These are phyloP conservation scores for Neospermospora avenae DNA, from an alignment of 2,329 filamentous ascomycete species.

Conservation along the genomic window DNA sequence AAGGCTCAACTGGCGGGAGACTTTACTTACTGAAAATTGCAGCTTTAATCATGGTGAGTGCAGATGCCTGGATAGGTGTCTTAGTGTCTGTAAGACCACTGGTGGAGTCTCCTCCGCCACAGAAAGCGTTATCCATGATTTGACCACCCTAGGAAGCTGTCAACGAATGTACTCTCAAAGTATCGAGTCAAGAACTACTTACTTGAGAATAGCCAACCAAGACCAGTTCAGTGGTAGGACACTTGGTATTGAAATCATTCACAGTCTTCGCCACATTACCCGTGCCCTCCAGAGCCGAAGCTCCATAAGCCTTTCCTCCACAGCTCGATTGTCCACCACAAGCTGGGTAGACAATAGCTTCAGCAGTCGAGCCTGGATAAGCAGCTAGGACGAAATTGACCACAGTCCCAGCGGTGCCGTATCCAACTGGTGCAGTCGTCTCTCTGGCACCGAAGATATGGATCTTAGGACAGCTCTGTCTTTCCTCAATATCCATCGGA, in stretches of 20 bases:
- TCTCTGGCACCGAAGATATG: constrained; percentile 51
- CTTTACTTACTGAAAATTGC: constrained; percentile 63
- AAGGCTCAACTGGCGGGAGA: no score
- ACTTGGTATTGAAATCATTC: constrained; percentile 53
- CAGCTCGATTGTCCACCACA: constrained; percentile 59
- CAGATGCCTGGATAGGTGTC: constrained; percentile 42
- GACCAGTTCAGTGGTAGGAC: constrained; percentile 55
- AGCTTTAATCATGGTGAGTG: constrained; percentile 56
- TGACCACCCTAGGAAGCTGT: constrained; percentile 47
- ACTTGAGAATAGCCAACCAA: constrained; percentile 63
- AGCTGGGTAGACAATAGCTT: constrained; percentile 57
- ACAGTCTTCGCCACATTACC: constrained; percentile 56
- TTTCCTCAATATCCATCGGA: constrained; percentile 18
- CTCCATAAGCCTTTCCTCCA: constrained; percentile 56
- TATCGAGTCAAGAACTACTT: constrained; percentile 11
- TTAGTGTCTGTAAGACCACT: constrained; percentile 45
- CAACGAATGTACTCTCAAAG: no score
- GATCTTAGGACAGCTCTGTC: constrained; percentile 41
- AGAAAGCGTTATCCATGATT: constrained; percentile 61
- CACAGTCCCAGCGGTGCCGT: constrained; percentile 47
- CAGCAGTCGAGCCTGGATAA: constrained; percentile 49
- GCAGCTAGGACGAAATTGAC: constrained; percentile 48
- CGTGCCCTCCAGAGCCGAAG: constrained; percentile 56
- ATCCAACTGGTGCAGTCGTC: constrained; percentile 47
- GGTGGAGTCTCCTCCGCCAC: constrained; percentile 51